phyloP scores from a whole-genome alignment of 306 rosid species.

The Hippophae tibetana region DNA sequence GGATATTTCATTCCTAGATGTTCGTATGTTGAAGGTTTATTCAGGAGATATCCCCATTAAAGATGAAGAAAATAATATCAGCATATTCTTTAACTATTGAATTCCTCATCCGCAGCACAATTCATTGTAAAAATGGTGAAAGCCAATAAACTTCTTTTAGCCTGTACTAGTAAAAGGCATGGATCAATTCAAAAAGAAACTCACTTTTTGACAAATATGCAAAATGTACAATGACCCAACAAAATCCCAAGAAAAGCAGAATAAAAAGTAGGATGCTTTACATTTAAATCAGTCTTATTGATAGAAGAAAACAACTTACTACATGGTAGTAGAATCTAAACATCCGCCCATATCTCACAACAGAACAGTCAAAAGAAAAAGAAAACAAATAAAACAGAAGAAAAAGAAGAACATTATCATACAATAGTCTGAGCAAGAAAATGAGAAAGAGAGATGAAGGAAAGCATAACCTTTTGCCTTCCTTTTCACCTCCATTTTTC shows the following conservation, averaged over 20 bases:
- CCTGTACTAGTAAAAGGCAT: background rate
- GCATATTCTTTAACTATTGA: too few species aligned
- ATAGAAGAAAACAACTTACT: slow-evolving; percentile 25
- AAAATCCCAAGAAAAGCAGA: slow-evolving; percentile 6
- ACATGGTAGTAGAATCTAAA: slow-evolving; percentile 17
- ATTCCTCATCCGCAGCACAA: too few species aligned
- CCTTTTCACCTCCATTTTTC: background rate
- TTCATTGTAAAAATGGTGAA: too few species aligned
- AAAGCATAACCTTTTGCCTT: slow-evolving; percentile 28
- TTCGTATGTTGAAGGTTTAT: too few species aligned
- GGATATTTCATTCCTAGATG: too few species aligned
- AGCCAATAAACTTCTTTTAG: too few species aligned
- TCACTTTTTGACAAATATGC: background rate
- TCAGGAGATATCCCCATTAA: too few species aligned
- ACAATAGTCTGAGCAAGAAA: slow-evolving; percentile 20
- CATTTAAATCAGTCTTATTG: slow-evolving; percentile 27
- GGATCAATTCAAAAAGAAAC: background rate
- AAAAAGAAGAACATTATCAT: slow-evolving; percentile 19
- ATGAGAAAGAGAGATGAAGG: background rate
- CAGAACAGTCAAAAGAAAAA: slow-evolving; percentile 21
- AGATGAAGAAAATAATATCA: too few species aligned
- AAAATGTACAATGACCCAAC: background rate
- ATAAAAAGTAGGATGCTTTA: slow-evolving; percentile 15
- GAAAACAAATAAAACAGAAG: slow-evolving; percentile 1
- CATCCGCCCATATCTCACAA: slow-evolving; percentile 25